Base-by-base conservation (phyloP, 148 eudicot species). In the Polygonum maritimum region DNA sequence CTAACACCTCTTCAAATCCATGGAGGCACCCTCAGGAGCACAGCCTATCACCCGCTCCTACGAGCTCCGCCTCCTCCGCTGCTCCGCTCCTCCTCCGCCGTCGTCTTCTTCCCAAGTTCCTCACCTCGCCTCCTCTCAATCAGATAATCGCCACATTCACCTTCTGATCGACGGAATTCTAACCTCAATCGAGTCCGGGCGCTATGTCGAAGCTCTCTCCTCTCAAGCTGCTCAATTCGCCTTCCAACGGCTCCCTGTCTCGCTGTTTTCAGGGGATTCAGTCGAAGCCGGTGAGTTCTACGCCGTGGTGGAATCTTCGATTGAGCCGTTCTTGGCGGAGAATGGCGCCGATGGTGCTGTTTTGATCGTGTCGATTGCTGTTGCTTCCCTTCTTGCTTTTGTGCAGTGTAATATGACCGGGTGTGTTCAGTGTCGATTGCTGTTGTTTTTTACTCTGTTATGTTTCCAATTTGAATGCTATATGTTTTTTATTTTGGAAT, bases 31-130 rank as follows among this genome's bases (percentile, higher is more conserved):
- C 35, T 79, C 76, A 76, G 70, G 41, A 35, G 48, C 62, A 44
- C 51, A 78, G 8, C 41, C 38, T 74, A 85, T 87, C 69, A 62
- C 69, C 69, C 92, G 85, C 48, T 7, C 16, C 12, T 85, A 74
- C 83, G 98, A 94, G 84, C 97, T 94, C 54, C 95, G 97, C n/a
- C 97, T 94, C 77, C 84, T 92, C 76, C 96, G 93, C 65, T 94
- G 98, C 84, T 73, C 95, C 9, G 52, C 90, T 2, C 91, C 91
- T 3, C 48, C 86, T 26, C 82, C 74, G 7, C 81, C 76, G 7
- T 81, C 80, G 6, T n/a, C 81, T n/a, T 7, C 39, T 18, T 2
- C 40, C 51, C 10, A 11, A 7, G 33, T 39, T 12, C 2, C 69
- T 12, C 39, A 7, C 41, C 55, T 57, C 10, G 21, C 49, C 13